Evolutionary conservation across 176 grass and related monocot species (phyloP), one percentile per base, ranked within the genome.

Genomic region (Ensete glaucum): DNA sequence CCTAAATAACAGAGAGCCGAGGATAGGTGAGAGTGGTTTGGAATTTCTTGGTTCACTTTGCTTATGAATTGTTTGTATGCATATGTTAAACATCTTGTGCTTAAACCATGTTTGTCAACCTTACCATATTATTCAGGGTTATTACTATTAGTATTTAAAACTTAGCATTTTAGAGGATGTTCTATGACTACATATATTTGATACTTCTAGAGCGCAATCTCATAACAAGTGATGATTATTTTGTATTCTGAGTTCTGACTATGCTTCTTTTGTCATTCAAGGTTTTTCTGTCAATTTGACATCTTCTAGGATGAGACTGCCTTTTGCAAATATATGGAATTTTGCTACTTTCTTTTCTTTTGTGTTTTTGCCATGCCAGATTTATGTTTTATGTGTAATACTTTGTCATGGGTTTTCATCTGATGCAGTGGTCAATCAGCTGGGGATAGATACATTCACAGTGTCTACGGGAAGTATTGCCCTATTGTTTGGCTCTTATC

Each of bases 371-470:
- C 34, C 0, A 15, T 68, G 24, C 27, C 12, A 48, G 5, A 16
- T 48, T 17, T 15, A 9, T 68, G 3, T 27, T 19, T 17, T 17
- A 26, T 34, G 17, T 48, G 7, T 68, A 49, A 48, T 14, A 68
- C 14, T 24, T 43, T 43, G 5, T 43, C 27, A 17, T 43, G 34
- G n/a, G 22, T 75, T 55, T 11, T 14, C 48, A 51, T 66, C 27
- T 79, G 76, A 81, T 57, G 25, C 80, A 94, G 95, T 89, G 74
- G 73, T 89, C 77, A 76, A 84, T 15, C 87, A 80, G 82, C 81
- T 94, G 73, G 82, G 90, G 20, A 66, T 79, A 82, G 87, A 84
- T 80, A 50, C 73, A 63, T 14, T 64, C 3, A 79, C 86, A 6
- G 57, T 83, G 22, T 80, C 81, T 23, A 50, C 89, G 64, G 95